A percentile compares a stretch with the other conserved stretches of the same genome.
Evolutionary conservation across 73 alveolate species (phyloP).

Genomic region (Paramecium primaurelia): DNA sequence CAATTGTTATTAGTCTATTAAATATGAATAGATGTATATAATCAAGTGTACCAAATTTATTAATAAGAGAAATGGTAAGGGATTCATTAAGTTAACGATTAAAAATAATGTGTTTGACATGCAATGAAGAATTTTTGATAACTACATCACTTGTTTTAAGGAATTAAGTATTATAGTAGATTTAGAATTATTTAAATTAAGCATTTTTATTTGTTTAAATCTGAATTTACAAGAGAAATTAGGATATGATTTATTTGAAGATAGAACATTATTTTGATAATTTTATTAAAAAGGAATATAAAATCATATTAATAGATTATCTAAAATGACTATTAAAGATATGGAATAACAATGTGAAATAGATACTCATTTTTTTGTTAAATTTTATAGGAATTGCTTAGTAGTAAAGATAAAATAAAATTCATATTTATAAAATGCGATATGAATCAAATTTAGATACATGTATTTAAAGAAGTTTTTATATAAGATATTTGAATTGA

Average conservation of each 20-base stretch:
- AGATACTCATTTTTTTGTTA: neutral
- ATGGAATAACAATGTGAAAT: neutral
- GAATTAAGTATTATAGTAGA: neutral
- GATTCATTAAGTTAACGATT: neutral
- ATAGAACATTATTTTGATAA: neutral
- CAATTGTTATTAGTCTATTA: neutral
- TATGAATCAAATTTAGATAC: neutral
- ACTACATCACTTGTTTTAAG: neutral
- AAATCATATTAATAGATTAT: neutral
- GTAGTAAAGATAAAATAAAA: neutral
- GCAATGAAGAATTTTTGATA: neutral
- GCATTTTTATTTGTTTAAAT: neutral
- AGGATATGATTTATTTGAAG: neutral
- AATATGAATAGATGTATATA: neutral
- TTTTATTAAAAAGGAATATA: neutral
- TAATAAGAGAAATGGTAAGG: neutral
- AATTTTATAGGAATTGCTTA: neutral
- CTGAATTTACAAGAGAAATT: neutral
- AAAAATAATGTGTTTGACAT: neutral
- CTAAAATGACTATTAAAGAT: neutral
- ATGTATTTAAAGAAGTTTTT: neutral
- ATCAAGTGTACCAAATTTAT: neutral
- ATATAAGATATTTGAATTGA: neutral
- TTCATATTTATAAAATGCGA: neutral
- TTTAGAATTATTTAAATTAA: conserved; percentile 20